Evolutionary conservation across 164 flowering plant species (phyloP), one percentile per base, ranked within the genome.

Genomic region (Vitis rupestris): DNA sequence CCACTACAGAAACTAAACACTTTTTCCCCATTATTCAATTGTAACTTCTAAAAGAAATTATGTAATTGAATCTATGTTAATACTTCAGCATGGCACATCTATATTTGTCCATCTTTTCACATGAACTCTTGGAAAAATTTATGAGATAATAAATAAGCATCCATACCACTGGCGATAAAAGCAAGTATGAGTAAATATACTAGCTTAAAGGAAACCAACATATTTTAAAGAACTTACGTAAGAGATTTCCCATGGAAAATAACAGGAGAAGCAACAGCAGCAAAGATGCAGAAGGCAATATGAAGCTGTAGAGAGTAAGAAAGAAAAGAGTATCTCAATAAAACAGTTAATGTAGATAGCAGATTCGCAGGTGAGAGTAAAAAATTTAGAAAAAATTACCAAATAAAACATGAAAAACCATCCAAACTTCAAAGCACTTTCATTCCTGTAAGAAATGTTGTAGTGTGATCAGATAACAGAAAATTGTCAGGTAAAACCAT

Each of bases 331-430:
- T 11, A 44, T 52, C 71, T 4, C 37, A 44, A 57, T 56, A 47
- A 47, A n/a, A 61, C 0, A 8, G 19, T 9, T 37, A 6, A 51
- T 23, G 5, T 6, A 47, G 64, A 3, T 50, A 31, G 50, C 17
- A 53, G 55, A 37, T 2, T 37, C 12, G 55, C 52, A 16, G 52
- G 23, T 10, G 0, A 48, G 11, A 27, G 50, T 14, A 48, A 51
- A n/a, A 19, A 29, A 10, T 23, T 23, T 31, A 16, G 19, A 15
- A 49, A 44, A 8, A 47, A 64, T 73, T 82, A 90, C 95, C 84
- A 84, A 3, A 67, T 86, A 90, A 54, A 88, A 82, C 68, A 86
- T 8, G 88, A 90, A 90, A 80, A 88, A 90, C 90, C 87, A 82
- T 59, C 87, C 82, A 75, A 79, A 90, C 62, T 80, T 85, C 74